A percentile compares a stretch with the other conserved stretches of the same genome.
These are phyloP conservation scores for Colletotrichum salicis DNA, from an alignment of 2,329 filamentous ascomycete species.

Conservation along the genomic window DNA sequence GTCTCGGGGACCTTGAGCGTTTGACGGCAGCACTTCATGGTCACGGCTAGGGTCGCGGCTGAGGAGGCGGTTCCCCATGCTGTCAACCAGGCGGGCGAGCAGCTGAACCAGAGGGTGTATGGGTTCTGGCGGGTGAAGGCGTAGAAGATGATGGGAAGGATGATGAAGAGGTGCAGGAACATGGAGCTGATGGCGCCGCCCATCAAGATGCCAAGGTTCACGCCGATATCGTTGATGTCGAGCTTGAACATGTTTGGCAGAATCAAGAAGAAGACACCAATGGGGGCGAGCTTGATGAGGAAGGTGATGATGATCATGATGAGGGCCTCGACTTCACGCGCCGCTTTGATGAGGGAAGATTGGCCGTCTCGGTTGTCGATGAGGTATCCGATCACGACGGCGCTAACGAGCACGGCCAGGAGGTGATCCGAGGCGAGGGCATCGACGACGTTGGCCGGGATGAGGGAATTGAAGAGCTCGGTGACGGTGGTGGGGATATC, in stretches of 20 bases:
- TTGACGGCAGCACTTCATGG: conserved; percentile 52
- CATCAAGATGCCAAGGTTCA: conserved; percentile 61
- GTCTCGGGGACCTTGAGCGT: conserved; percentile 52
- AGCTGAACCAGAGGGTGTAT: conserved; percentile 58
- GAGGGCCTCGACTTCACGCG: conserved; percentile 59
- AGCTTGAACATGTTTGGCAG: conserved; percentile 62
- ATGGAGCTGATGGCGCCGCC: conserved; percentile 58
- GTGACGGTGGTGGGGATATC: conserved; percentile 56
- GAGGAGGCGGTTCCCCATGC: conserved; percentile 65
- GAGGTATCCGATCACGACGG: conserved; percentile 58
- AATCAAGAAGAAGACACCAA: conserved; percentile 65
- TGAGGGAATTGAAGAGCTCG: conserved; percentile 59
- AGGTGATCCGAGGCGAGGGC: conserved; percentile 59
- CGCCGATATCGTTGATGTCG: conserved; percentile 57
- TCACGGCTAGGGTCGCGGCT: conserved; percentile 62
- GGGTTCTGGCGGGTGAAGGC: conserved; percentile 56
- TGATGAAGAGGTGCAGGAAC: conserved; percentile 57
- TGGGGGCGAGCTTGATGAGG: conserved; percentile 60
- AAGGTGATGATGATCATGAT: conserved; percentile 58
- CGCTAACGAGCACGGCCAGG: conserved; percentile 57
- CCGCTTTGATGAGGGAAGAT: conserved; percentile 53
- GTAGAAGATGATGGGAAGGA: conserved; percentile 57
- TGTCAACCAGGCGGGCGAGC: conserved; percentile 63
- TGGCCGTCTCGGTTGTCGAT: conserved; percentile 50
- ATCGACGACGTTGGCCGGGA: conserved; percentile 59